Percentiles rank a stretch among this genome's conserved stretches.
Evolutionary conservation across 345 rosid genomes (phyloP).

Genomic region (Zanthoxylum bungeanum): DNA sequence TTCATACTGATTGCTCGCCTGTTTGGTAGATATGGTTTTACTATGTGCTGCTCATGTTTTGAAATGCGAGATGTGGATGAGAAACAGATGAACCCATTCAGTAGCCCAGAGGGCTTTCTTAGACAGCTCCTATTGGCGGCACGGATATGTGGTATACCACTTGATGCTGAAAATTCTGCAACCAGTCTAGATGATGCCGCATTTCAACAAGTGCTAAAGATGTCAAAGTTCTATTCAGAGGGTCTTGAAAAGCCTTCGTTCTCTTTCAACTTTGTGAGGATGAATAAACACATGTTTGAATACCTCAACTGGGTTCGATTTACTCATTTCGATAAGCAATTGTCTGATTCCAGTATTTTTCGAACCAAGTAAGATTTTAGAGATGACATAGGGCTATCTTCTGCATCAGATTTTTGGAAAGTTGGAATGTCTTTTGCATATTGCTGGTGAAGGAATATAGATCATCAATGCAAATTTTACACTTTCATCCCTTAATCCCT

Average conservation of each 20-base stretch:
- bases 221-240: conserved; percentile 36
- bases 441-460: conserved; percentile 16
- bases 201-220: conserved; percentile 39
- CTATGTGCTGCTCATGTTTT: conserved; percentile 39
- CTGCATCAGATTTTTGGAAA: conserved; percentile 20
- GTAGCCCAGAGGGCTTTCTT: conserved; percentile 47
- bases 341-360: conserved; percentile 36
- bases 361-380: conserved; percentile 37
- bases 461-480: neutral
- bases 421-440: conserved; percentile 26
- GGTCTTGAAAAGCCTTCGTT: conserved; percentile 27
- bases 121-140: conserved; percentile 41
- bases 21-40: conserved; percentile 37
- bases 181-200: conserved; percentile 31
- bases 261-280: conserved; percentile 44
- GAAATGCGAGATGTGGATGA: conserved; percentile 43
- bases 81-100: conserved; percentile 31
- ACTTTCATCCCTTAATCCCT: neutral
- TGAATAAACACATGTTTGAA: conserved; percentile 45
- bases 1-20: conserved; percentile 46
- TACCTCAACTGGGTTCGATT: conserved; percentile 37
- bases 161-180: conserved; percentile 45
- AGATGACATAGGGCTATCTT: conserved; percentile 19
- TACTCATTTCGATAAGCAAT: conserved; percentile 37
- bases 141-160: conserved; percentile 28